phyloP scores from a whole-genome alignment of 2,329 filamentous ascomycete species.

The Talaromyces sp. region DNA sequence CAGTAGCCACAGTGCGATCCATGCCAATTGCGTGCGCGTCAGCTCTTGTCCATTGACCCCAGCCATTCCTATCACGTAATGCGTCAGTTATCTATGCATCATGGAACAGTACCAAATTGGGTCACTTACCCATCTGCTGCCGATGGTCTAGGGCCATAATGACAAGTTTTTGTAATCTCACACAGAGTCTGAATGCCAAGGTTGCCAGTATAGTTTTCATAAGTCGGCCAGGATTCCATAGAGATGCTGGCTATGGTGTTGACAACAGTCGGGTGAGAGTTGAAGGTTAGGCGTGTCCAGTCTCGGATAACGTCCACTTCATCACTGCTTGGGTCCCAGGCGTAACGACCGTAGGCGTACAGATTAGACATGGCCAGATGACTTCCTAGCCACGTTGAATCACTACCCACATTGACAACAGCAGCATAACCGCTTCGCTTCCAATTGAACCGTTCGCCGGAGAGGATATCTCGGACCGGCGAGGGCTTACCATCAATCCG shows the following conservation, averaged over 20 bases:
- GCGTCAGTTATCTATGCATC: no score
- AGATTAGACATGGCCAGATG: conserved; percentile 67
- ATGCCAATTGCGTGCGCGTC: conserved; percentile 58
- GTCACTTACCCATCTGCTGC: conserved; percentile 50
- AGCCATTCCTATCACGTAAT: conserved; percentile 46
- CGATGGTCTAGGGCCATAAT: conserved; percentile 63
- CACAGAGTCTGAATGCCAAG: conserved; percentile 64
- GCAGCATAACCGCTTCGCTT: conserved; percentile 58
- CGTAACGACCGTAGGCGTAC: conserved; percentile 63
- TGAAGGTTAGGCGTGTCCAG: conserved; percentile 66
- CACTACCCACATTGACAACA: conserved; percentile 62
- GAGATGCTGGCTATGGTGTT: conserved; percentile 58
- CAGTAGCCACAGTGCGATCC: conserved; percentile 65
- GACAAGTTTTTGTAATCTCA: conserved; percentile 58
- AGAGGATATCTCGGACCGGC: conserved; percentile 55
- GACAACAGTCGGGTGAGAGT: conserved; percentile 50
- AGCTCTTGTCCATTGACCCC: conserved; percentile 69
- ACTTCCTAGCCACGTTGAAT: conserved; percentile 63
- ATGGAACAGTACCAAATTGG: no score
- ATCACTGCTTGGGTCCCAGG: conserved; percentile 56
- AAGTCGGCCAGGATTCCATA: conserved; percentile 65
- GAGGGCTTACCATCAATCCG: conserved; percentile 55
- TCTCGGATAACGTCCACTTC: conserved; percentile 52
- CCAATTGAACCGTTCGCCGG: conserved; percentile 55
- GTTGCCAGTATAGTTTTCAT: conserved; percentile 67